These are phyloP conservation scores for Pythium scleroteichum DNA, from an alignment of 352 stramenopile genomes.

Conservation along the genomic window DNA sequence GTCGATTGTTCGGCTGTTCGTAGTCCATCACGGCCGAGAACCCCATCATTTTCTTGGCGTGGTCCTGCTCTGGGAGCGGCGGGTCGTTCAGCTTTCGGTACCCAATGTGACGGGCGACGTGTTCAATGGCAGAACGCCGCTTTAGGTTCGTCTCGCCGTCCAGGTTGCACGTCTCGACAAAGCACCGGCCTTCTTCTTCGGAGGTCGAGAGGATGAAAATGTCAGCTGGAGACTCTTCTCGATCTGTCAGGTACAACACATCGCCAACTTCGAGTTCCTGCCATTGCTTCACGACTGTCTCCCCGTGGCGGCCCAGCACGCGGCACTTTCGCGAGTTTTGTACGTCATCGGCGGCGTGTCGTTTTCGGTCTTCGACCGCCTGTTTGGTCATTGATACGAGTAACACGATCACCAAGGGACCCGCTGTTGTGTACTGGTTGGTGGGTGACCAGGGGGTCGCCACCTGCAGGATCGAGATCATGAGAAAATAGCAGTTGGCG, in stretches of 20 bases:
- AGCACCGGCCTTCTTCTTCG: slow-evolving; percentile 79
- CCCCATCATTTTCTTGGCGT: slow-evolving; percentile 41
- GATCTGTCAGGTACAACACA: slow-evolving; percentile 50
- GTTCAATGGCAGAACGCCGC: slow-evolving; percentile 53
- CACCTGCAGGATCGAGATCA: slow-evolving; percentile 92
- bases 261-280: slow-evolving; percentile 75
- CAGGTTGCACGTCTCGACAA: slow-evolving; percentile 93
- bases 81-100: slow-evolving; percentile 63
- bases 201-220: slow-evolving; percentile 72
- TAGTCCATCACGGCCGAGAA: slow-evolving; percentile 56
- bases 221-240: slow-evolving; percentile 64
- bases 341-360: slow-evolving; percentile 62
- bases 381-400: slow-evolving; percentile 83
- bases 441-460: slow-evolving; percentile 67
- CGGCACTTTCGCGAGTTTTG: slow-evolving; percentile 64
- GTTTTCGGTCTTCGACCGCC: slow-evolving; percentile 75
- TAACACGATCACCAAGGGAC: slow-evolving; percentile 70
- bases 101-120: slow-evolving; percentile 53
- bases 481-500: slow-evolving; percentile 95
- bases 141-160: slow-evolving; percentile 96
- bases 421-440: slow-evolving; percentile 77
- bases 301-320: slow-evolving; percentile 38
- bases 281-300: slow-evolving; percentile 65
- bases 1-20: slow-evolving; percentile 76
- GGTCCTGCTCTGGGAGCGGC: slow-evolving; percentile 34